Percentiles rank a stretch among this genome's conserved stretches.
Conservation (phyloP, 2,329 filamentous ascomycete genomes). For the Dactylellina parvicollis region DNA sequence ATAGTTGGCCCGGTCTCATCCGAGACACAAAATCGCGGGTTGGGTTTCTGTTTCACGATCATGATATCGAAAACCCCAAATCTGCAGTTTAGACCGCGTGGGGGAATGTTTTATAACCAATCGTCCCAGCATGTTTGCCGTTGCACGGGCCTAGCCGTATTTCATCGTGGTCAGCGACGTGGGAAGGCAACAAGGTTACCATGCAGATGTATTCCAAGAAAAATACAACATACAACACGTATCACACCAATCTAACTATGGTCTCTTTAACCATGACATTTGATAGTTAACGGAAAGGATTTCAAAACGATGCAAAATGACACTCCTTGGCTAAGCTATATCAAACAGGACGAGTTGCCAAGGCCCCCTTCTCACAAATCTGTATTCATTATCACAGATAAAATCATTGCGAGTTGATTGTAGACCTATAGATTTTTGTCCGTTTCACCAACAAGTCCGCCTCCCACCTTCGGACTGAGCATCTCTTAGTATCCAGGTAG, state of each 20-base stretch:
- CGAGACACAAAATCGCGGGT: constrained; percentile 81
- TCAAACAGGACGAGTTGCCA: background rate
- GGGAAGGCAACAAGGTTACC: background rate
- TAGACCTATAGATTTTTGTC: background rate
- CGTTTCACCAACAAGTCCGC: background rate
- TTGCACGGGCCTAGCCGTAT: background rate
- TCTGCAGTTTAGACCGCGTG: constrained; percentile 82
- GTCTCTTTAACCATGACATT: background rate
- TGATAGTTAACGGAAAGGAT: background rate
- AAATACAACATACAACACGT: constrained; percentile 40
- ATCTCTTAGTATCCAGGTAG: too few relatives aligned
- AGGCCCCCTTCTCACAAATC: background rate
- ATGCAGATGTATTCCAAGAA: constrained; percentile 1
- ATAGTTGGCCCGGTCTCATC: constrained; percentile 76
- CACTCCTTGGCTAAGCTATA: background rate
- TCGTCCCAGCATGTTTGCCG: background rate
- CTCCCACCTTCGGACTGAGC: too few relatives aligned
- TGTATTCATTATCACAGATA: background rate
- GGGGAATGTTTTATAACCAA: constrained; percentile 41
- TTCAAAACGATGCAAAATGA: background rate
- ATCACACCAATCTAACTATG: background rate
- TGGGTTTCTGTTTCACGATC: constrained; percentile 86
- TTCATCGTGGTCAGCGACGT: constrained; percentile 10
- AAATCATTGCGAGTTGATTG: background rate
- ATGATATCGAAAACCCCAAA: constrained; percentile 67